Evolutionary conservation across 495 filamentous ascomycete species (phyloP), one percentile per base, ranked within the genome.

Genomic region (Hypoxylon subgilvum): DNA sequence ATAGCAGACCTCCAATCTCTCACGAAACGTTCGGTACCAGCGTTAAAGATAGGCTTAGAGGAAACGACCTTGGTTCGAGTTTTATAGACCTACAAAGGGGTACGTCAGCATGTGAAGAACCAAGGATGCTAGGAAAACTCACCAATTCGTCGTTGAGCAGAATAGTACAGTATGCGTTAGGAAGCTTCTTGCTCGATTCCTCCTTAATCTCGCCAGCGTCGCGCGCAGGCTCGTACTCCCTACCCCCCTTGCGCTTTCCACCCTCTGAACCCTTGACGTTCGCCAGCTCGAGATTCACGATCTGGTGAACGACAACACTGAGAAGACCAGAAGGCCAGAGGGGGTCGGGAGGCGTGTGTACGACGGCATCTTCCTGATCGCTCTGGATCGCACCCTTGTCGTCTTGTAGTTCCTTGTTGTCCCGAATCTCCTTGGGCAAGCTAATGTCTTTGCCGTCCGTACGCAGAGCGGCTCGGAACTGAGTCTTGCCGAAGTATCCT

Each of bases 1-100:
- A 96, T 86, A 25, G 84, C 81, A 27, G 88, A 92, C 39, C 91
- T 81, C 93, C 93, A 97, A 69, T 97, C 93, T 9, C 93, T 86
- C n/a, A 97, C 80, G 63, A 97, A 97, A 2, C 89, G 82, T 68
- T 97, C 93, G 4, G 92, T 96, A 28, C 93, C 93, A 10, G 93
- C 92, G 62, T 97, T 96, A 77, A 96, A 97, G 58, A 97, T 96
- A 7, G 93, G 93, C 72, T 92, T 92, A 38, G 88, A 92, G 58
- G 89, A 95, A 9, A 96, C 86, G 19, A 90, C 91, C 74, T 97
- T 97, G 16, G 88, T 79, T 61, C 93, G 85, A 23, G 93, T 97
- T 57, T 91, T 88, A 75, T 96, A 97, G 42, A 92, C 67, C 67
- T 70, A 25, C 34, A 45, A n/a, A 14, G 3, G 1, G 19, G 3